Percentiles rank a stretch among this genome's conserved stretches.
Evolutionary conservation across 805 yeast genomes (phyloP).

Genomic region (Candida cerambycidarum): DNA sequence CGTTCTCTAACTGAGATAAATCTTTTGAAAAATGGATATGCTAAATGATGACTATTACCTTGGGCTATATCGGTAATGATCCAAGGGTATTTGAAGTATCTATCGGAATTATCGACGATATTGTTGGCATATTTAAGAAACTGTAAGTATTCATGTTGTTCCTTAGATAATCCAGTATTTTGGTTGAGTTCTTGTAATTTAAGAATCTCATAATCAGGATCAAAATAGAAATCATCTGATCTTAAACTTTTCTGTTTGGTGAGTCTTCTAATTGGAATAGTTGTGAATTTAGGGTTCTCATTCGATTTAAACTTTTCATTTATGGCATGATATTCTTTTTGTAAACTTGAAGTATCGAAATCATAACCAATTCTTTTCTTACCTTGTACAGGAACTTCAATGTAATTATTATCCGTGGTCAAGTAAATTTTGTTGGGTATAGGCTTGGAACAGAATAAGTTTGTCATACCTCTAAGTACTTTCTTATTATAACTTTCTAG

Average conservation of each 20-base stretch:
- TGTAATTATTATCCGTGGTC: constrained; percentile 23
- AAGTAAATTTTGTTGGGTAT: constrained; percentile 27
- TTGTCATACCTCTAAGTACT: constrained; percentile 33
- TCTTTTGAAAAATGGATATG: constrained; percentile 38
- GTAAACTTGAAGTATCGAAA: background rate
- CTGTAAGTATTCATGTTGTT: constrained; percentile 25
- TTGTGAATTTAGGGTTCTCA: background rate
- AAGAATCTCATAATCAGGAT: constrained; percentile 28
- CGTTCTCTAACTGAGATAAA: constrained; percentile 35
- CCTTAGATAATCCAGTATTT: constrained; percentile 13
- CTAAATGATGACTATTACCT: constrained; percentile 34
- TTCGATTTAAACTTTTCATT: background rate
- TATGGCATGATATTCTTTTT: background rate
- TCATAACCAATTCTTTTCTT: constrained; percentile 22
- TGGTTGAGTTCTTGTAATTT: constrained; percentile 20
- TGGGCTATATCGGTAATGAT: constrained; percentile 33
- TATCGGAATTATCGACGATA: constrained; percentile 25
- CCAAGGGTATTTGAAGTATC: constrained; percentile 42
- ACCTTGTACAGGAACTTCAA: constrained; percentile 30
- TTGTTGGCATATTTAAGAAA: constrained; percentile 29
- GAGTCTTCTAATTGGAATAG: constrained; percentile 9
- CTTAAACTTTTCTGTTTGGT: constrained; percentile 18
- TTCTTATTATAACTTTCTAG: constrained; percentile 33
- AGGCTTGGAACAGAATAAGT: constrained; percentile 31
- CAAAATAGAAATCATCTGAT: constrained; percentile 29